These are phyloP conservation scores for Nissolia schottii DNA, from an alignment of 306 rosid genomes.

Conservation along the genomic window DNA sequence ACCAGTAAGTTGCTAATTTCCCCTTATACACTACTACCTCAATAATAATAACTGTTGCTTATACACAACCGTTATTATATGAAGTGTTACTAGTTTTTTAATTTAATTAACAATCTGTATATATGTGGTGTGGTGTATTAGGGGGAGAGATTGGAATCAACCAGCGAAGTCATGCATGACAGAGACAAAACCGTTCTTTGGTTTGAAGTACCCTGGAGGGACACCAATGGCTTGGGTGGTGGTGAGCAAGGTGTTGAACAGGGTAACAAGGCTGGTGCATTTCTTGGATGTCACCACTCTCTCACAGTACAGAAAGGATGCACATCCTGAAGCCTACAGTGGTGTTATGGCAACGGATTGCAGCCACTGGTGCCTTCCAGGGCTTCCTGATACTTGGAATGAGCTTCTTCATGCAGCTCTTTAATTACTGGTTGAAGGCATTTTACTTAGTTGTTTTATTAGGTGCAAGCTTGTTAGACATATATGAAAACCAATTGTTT, in stretches of 20 bases:
- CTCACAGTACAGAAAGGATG: constrained; percentile 84
- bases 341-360: constrained; percentile 57
- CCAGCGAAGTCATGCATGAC: constrained; percentile 71
- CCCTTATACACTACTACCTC: not conserved
- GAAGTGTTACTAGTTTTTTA: not conserved
- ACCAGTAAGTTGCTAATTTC: constrained; percentile 45
- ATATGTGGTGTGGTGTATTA: constrained; percentile 17
- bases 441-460: no score
- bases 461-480: constrained; percentile 16
- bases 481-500: constrained; percentile 37
- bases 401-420: constrained; percentile 65
- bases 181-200: constrained; percentile 60
- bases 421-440: constrained; percentile 36
- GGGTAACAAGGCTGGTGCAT: constrained; percentile 61
- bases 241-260: constrained; percentile 68
- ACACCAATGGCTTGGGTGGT: constrained; percentile 76
- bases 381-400: constrained; percentile 96
- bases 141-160: constrained; percentile 89
- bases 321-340: constrained; percentile 74
- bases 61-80: no score
- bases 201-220: constrained; percentile 79
- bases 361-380: constrained; percentile 99
- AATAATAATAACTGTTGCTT: not conserved
- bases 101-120: not conserved
- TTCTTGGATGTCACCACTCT: constrained; percentile 72